Base-by-base conservation (phyloP, 140 eudicot species). In the Stevia rebaudiana region DNA sequence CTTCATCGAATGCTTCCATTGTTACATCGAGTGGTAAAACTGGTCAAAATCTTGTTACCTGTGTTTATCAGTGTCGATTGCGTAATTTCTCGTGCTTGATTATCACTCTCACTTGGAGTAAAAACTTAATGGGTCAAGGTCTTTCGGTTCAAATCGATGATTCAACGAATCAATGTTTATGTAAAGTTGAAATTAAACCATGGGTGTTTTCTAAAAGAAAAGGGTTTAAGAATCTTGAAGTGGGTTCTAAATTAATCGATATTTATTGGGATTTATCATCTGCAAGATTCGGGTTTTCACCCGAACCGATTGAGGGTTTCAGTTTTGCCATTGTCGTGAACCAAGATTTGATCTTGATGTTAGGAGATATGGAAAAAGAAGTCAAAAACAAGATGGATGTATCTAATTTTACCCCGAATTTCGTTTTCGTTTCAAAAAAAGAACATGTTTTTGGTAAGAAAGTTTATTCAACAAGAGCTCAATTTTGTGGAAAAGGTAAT, bases 381-480 rank as follows among this genome's bases (percentile, higher is more conserved):
- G 74, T 76, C 17, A 65, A 66, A 55, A 79, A 75, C 68, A 87
- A 75, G 75, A 73, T 76, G 5, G 79, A 68, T 18, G 50, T 69
- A 8, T 36, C 74, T 51, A 74, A 73, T 7, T 31, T 63, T 43
- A 33, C 59, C 15, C 73, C 74, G 1, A 76, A 74, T 58, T 80
- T 86, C 6, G 64, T 66, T 50, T 63, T 87, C 28, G 68, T 87
- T 11, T 74, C 84, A 8, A 84, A 74, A 44, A 77, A 68, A 61
- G 95, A 84, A 25, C 76, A 87, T 37, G 61, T 87, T 11, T 87
- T 75, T 31, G 95, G 95, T 52, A 84, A 79, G 74, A 87, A 79
- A 40, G 23, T 16, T 31, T 87, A 68, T 17, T 15, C 42, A 15
- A 69, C 89, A 2, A 77, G 71, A 63, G 82, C 85, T 50, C 85